Percentiles rank a stretch among this genome's conserved stretches.
These are phyloP conservation scores for Flaveria ramosissima DNA, from an alignment of 129 eudicot species.

Conservation along the genomic window DNA sequence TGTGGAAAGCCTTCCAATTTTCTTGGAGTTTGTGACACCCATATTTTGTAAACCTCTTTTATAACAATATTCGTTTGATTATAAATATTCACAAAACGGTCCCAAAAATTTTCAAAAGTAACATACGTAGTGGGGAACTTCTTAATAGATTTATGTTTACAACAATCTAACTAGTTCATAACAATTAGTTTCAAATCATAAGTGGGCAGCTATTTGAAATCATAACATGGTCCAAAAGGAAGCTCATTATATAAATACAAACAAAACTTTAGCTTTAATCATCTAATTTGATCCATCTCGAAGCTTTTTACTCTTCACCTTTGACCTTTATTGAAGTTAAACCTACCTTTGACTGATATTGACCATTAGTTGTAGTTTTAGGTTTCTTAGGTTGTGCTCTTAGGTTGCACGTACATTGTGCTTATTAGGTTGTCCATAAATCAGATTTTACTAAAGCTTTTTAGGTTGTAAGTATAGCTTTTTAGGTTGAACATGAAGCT, in stretches of 20 bases:
- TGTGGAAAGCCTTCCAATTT: not conserved
- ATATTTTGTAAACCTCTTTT: not conserved
- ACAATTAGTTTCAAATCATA: not conserved
- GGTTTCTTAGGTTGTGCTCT: no score
- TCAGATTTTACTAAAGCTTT: not conserved
- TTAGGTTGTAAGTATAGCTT: not conserved
- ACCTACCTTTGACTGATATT: no score
- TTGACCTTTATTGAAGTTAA: not conserved
- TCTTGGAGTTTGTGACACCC: not conserved
- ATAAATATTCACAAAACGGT: not conserved
- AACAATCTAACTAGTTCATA: not conserved
- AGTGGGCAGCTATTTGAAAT: not conserved
- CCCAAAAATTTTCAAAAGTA: not conserved
- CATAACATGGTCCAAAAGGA: not conserved
- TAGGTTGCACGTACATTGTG: not conserved
- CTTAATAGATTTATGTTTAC: not conserved
- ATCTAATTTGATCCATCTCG: not conserved
- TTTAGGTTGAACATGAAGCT: not conserved
- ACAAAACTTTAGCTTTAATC: not conserved
- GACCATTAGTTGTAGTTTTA: no score
- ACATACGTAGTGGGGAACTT: not conserved
- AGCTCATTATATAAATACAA: not conserved
- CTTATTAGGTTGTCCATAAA: not conserved
- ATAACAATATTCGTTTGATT: not conserved
- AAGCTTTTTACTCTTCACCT: not conserved